Base-by-base conservation (phyloP, 768 basidiomycete species). In the Hypsizygus marmoreus region DNA sequence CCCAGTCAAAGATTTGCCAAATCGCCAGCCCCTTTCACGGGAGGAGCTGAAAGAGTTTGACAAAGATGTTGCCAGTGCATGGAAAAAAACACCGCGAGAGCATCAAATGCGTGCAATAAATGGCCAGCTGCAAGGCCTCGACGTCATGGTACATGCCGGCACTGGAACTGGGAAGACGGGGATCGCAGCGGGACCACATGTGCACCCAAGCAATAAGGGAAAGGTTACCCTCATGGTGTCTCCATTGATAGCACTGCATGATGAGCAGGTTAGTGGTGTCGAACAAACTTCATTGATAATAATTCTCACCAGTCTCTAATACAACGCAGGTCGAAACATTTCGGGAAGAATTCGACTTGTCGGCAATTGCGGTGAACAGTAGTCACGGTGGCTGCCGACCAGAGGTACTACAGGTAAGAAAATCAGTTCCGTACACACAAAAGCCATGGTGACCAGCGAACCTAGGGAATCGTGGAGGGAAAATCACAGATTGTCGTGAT, bases 91-190 rank as follows among this genome's bases (percentile, higher is more conserved):
- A 22, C 58, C 60, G 4, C 47, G 49, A 0, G 16, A 22, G 0
- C 68, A 67, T 41, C 73, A 73, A 36, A 7, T 66, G 0, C 47
- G 59, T 5, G 67, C 54, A 0, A 61, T 66, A 1, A 39, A 50
- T 9, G 62, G 59, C 0, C 71, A 71, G 38, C 47, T 70, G 0
- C 56, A 56, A 4, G 54, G 61, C 0, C 47, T 53, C 2, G 68
- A 73, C 50, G 59, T 60, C 1, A 45, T 73, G 1, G 47, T 72
- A 1, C 70, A 74, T 54, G 71, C 71, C 0, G 64, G 62, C 0
- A 69, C 66, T 0, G 72, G 70, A 0, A 43, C 56, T 1, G 72
- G 72, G 0, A 73, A 73, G 51, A 73, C 72, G 0, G 56, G 57
- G 0, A 55, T 74, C 19, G 71, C 64, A 2, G 71, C 72, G 11